These are phyloP conservation scores for Pseudonectria foliicola DNA, from an alignment of 2,329 filamentous ascomycete species.

Conservation along the genomic window DNA sequence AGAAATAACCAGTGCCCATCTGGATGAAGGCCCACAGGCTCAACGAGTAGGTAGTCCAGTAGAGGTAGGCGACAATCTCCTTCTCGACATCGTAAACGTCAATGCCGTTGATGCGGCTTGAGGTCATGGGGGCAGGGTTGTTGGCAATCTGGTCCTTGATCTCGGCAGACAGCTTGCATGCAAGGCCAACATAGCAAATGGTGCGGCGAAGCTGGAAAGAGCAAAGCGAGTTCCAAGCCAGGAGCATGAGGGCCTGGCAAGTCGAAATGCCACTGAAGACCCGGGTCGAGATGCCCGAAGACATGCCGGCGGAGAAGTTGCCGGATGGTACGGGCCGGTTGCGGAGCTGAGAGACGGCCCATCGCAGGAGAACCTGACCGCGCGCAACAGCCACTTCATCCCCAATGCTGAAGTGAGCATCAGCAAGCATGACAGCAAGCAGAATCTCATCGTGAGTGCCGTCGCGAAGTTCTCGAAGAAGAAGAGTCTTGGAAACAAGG, in stretches of 20 bases:
- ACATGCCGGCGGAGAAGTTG: conserved; percentile 12
- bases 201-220: conserved; percentile 25
- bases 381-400: conserved; percentile 20
- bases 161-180: conserved; percentile 23
- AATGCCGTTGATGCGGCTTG: conserved; percentile 34
- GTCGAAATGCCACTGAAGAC: conserved; percentile 27
- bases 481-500: conserved; percentile 34
- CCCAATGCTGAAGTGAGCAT: conserved; percentile 29
- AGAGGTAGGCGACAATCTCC: conserved; percentile 31
- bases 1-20: conserved; percentile 20
- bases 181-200: conserved; percentile 29
- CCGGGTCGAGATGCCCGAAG: conserved; percentile 25
- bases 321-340: conserved; percentile 17
- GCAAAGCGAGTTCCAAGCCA: conserved; percentile 31
- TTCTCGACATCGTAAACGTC: conserved; percentile 33
- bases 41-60: conserved; percentile 33
- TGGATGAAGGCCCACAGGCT: conserved; percentile 33
- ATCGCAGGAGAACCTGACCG: conserved; percentile 26
- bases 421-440: conserved; percentile 32
- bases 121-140: conserved; percentile 19
- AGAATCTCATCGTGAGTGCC: conserved; percentile 32
- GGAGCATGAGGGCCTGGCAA: conserved; percentile 27
- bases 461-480: conserved; percentile 31
- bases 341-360: conserved; percentile 27
- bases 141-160: conserved; percentile 26